phyloP scores from a whole-genome alignment of 2,329 filamentous ascomycete genomes.

The Epichloe sibirici region DNA sequence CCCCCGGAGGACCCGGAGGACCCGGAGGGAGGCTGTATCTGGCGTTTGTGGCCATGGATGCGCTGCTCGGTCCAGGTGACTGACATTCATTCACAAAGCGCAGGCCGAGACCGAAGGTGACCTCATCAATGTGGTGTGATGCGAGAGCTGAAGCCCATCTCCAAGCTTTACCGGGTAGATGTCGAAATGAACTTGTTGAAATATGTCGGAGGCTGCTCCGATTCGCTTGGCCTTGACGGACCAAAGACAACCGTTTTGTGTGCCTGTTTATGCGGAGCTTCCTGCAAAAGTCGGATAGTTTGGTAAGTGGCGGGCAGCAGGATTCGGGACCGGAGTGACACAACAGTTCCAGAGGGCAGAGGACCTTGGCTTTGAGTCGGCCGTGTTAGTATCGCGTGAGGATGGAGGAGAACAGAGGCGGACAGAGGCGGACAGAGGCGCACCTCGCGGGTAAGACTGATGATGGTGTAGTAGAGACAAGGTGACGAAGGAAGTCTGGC shows the following conservation, averaged over 20 bases:
- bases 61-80: conserved; percentile 1
- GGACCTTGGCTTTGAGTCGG: neutral
- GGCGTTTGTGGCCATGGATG: conserved; percentile 19
- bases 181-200: neutral
- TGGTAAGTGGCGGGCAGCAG: neutral
- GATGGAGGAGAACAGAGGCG: neutral
- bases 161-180: neutral
- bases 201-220: neutral
- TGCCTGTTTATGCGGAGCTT: neutral
- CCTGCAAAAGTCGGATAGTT: neutral
- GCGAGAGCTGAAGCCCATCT: neutral
- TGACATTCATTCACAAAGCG: conserved; percentile 2
- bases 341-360: neutral
- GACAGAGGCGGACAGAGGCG: neutral
- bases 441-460: neutral
- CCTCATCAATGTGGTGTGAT: conserved; percentile 4
- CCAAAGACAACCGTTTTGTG: neutral
- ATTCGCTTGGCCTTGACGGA: neutral
- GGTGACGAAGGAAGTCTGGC: neutral
- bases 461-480: neutral
- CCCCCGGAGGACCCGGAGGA: conserved; percentile 9
- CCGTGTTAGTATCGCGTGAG: neutral
- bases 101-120: neutral
- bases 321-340: neutral
- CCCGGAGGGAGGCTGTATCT: conserved; percentile 13